Evolutionary conservation across 2,329 filamentous ascomycete species (phyloP).

Genomic region (Biscogniauxia mediterranea): DNA sequence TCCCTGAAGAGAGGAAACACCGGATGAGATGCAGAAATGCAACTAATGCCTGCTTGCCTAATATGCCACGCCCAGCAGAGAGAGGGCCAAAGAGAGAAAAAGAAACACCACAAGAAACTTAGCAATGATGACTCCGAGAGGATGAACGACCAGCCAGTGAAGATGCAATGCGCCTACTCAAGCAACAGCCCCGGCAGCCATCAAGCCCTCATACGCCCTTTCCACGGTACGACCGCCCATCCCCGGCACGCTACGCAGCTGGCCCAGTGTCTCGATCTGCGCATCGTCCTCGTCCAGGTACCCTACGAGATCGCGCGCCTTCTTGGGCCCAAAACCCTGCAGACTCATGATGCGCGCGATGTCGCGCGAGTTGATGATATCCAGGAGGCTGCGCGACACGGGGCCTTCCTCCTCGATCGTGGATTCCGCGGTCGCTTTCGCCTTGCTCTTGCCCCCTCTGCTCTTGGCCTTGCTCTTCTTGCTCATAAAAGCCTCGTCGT

Average conservation of each 20-base stretch:
- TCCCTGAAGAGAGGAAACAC: no score
- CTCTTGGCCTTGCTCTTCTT: constrained; percentile 20
- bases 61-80: no score
- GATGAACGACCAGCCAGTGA: neutral
- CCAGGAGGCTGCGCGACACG: constrained; percentile 56
- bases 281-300: constrained; percentile 47
- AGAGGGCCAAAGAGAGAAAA: constrained; percentile 4
- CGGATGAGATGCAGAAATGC: no score
- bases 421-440: constrained; percentile 9
- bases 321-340: constrained; percentile 71
- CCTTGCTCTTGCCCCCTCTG: constrained; percentile 17
- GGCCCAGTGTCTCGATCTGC: constrained; percentile 46
- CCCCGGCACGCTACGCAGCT: constrained; percentile 54
- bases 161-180: neutral
- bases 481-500: constrained; percentile 32
- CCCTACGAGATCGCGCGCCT: constrained; percentile 60
- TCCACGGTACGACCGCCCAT: constrained; percentile 57
- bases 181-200: constrained; percentile 13
- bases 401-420: constrained; percentile 31
- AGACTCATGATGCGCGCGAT: constrained; percentile 62
- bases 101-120: neutral
- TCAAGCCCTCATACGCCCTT: constrained; percentile 52
- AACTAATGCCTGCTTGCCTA: no score
- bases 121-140: no score
- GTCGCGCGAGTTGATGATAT: constrained; percentile 73